These are phyloP conservation scores for Drechslera avenae DNA, from an alignment of 2,329 filamentous ascomycete species.

Conservation along the genomic window DNA sequence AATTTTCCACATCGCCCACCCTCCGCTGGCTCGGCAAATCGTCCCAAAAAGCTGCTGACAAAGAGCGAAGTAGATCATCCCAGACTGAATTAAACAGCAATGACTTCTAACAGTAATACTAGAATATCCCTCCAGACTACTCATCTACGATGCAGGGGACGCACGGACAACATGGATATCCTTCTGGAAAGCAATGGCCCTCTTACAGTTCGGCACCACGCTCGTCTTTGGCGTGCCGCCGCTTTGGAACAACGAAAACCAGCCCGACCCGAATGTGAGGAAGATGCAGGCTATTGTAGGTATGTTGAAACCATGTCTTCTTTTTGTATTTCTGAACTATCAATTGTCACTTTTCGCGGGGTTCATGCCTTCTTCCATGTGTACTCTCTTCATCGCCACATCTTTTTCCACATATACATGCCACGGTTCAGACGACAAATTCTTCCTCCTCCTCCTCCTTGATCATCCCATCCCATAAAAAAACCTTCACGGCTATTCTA, in stretches of 20 bases:
- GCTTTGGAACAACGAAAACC: conserved; percentile 42
- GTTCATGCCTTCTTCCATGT: neutral
- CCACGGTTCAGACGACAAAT: too few species aligned
- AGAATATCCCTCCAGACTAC: conserved; percentile 35
- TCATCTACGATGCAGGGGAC: conserved; percentile 48
- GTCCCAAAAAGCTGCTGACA: conserved; percentile 23
- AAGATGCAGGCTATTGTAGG: conserved; percentile 36
- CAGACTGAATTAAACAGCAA: too few species aligned
- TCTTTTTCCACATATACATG: neutral
- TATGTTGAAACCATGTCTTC: conserved; percentile 17
- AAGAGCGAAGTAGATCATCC: conserved; percentile 28
- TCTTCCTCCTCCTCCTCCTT: too few species aligned
- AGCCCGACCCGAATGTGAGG: conserved; percentile 36
- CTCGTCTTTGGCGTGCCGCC: conserved; percentile 40
- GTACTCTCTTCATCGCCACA: neutral
- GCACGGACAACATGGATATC: conserved; percentile 43
- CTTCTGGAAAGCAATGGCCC: conserved; percentile 45
- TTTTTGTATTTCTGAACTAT: too few species aligned
- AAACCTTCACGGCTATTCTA: too few species aligned
- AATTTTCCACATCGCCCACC: conserved; percentile 38
- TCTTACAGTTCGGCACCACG: conserved; percentile 43
- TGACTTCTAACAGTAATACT: conserved; percentile 1
- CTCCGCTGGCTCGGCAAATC: conserved; percentile 24
- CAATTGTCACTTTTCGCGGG: neutral
- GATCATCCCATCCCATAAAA: too few species aligned